These are phyloP conservation scores for Rhodotorula graminis DNA, from an alignment of 768 basidiomycete species.

Conservation along the genomic window DNA sequence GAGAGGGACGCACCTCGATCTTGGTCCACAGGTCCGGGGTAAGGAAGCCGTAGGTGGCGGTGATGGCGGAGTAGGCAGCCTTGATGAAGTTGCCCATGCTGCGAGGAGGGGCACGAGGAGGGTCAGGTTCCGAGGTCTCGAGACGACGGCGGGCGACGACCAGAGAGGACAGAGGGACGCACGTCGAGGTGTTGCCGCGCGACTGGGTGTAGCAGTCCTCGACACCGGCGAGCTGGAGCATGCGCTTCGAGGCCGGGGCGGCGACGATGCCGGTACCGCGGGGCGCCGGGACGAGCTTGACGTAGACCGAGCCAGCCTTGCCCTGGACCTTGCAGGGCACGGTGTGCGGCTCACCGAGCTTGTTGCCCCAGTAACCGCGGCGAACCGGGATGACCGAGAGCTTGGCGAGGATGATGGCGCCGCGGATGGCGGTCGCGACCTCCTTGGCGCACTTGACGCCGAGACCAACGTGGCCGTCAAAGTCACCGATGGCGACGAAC, in stretches of 20 bases:
- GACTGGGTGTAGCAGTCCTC: conserved; percentile 97
- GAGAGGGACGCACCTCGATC: conserved; percentile 58
- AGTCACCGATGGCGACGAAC: conserved; percentile 98
- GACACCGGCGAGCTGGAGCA: conserved; percentile 95
- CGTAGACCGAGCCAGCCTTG: conserved; percentile 98
- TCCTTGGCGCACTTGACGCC: conserved; percentile 99
- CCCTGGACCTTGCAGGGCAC: conserved; percentile 98
- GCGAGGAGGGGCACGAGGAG: background rate
- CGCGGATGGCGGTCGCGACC: conserved; percentile 98
- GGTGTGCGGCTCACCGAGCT: conserved; percentile 97
- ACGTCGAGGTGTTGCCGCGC: conserved; percentile 93
- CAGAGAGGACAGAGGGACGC: conserved; percentile 30
- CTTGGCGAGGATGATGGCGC: conserved; percentile 98
- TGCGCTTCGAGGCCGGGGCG: conserved; percentile 91
- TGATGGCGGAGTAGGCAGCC: conserved; percentile 60
- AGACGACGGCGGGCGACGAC: no score
- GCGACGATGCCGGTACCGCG: conserved; percentile 99
- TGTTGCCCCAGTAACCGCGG: conserved; percentile 99
- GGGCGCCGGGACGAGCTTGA: conserved; percentile 95
- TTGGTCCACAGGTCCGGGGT: conserved; percentile 97
- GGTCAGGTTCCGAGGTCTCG: background rate
- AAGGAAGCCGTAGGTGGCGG: conserved; percentile 96
- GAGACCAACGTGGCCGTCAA: conserved; percentile 95
- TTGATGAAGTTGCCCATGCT: conserved; percentile 79
- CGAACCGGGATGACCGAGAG: conserved; percentile 96